Base-by-base conservation (phyloP, 2,329 filamentous ascomycete genomes). In the Penicillium sp. region DNA sequence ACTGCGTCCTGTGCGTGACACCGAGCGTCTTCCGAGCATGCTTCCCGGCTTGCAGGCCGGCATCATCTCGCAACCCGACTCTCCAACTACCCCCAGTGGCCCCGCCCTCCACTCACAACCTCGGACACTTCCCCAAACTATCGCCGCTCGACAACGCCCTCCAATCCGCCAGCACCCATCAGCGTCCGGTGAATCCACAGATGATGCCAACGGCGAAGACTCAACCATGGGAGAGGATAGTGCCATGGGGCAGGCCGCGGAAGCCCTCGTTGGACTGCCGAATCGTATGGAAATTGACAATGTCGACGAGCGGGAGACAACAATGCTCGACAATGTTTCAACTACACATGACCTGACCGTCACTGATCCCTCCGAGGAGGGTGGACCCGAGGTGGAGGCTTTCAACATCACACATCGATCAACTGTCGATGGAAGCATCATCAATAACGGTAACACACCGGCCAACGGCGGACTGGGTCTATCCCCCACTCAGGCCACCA, bases 331-430 rank as follows among this genome's bases (percentile, higher is more conserved):
- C 48, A 79, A 79, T 47, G 84, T 81, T 36, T 86, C 85, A 49
- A 84, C 88, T 2, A 82, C 86, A 3, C 84, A 96, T 32, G 87
- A 89, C 29, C 75, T 96, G 57, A 84, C 87, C 2, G 88, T 90
- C 7, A 88, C 88, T 2, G 88, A 88, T 32, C 88, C 89, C 2
- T 92, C 91, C 0, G 91, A 94, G 65, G 84, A 64, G 46, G 58
- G 34, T 19, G 51, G 86, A n/a, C 89, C 91, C 64, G 90, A 95
- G 63, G 84, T 89, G 11, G 91, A 93, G 53, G 91, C 91, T 0
- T 97, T 97, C 75, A 95, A 96, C 75, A 95, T 97, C 65, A 91
- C 90, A 7, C 93, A 97, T 72, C 87, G 89, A 49, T 87, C 87
- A 44, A 84, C 88, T 1, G 84, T 94, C 34, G 91, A 96, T 67